Evolutionary conservation across 1,139 yeast genomes (phyloP).

Genomic region (Geotrichum reessii): DNA sequence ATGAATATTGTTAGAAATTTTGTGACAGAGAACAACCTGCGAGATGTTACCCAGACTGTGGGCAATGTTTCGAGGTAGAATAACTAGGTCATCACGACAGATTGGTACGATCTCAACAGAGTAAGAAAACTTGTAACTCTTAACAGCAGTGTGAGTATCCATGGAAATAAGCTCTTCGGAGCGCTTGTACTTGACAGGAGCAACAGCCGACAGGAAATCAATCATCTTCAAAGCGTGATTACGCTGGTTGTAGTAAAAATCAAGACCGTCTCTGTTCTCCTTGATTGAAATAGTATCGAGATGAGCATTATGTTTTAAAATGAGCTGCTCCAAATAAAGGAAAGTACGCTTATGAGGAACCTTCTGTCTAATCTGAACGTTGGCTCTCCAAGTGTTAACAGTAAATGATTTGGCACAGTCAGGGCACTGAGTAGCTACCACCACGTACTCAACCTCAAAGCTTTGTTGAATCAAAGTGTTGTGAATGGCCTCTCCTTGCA

Average conservation of each 20-base stretch:
- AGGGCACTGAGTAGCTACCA: slow-evolving; percentile 94
- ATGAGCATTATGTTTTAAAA: slow-evolving; percentile 89
- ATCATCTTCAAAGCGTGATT: slow-evolving; percentile 92
- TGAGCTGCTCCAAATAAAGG: slow-evolving; percentile 88
- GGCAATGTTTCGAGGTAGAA: slow-evolving; percentile 81
- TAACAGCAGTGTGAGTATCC: slow-evolving; percentile 87
- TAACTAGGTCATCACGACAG: slow-evolving; percentile 93
- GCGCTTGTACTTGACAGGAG: slow-evolving; percentile 78
- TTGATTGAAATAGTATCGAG: slow-evolving; percentile 88
- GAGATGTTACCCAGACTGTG: slow-evolving; percentile 78
- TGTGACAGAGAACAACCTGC: slow-evolving; percentile 78
- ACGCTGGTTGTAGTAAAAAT: slow-evolving; percentile 82
- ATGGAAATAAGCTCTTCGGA: slow-evolving; percentile 88
- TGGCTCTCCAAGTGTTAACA: slow-evolving; percentile 95
- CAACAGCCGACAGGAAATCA: slow-evolving; percentile 80
- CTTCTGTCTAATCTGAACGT: slow-evolving; percentile 95
- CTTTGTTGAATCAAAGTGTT: slow-evolving; percentile 92
- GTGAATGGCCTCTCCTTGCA: slow-evolving; percentile 93
- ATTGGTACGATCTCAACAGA: slow-evolving; percentile 96
- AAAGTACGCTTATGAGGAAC: slow-evolving; percentile 96
- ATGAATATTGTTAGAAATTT: slow-evolving; percentile 73
- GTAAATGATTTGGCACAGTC: slow-evolving; percentile 98
- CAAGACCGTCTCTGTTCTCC: slow-evolving; percentile 91
- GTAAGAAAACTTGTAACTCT: slow-evolving; percentile 82
- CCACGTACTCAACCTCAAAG: slow-evolving; percentile 91